phyloP scores from a whole-genome alignment of 768 basidiomycete species.

The Boletus vermiculosoides region DNA sequence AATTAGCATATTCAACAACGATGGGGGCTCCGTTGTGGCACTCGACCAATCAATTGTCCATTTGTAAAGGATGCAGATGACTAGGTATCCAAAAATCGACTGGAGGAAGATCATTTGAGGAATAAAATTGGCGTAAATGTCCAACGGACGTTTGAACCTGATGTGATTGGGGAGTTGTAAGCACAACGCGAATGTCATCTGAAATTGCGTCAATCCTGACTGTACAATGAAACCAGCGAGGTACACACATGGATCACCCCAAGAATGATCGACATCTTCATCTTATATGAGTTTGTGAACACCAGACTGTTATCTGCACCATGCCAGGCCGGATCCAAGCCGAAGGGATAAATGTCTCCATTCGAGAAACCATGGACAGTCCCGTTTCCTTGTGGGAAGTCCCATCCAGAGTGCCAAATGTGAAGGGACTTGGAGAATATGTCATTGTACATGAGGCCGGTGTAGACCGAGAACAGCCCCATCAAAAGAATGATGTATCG shows the following conservation, averaged over 20 bases:
- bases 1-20: slow-evolving; percentile 93
- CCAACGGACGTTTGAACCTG: slow-evolving; percentile 82
- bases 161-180: slow-evolving; percentile 95
- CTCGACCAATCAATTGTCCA: slow-evolving; percentile 92
- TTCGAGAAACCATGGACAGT: slow-evolving; percentile 53
- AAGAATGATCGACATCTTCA: slow-evolving; percentile 98
- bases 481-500: slow-evolving; percentile 98
- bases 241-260: slow-evolving; percentile 90
- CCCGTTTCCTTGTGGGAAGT: slow-evolving; percentile 51
- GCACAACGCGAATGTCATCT: slow-evolving; percentile 99
- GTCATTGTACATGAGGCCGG: slow-evolving; percentile 98
- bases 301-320: slow-evolving; percentile 87
- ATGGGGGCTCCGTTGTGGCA: slow-evolving; percentile 70
- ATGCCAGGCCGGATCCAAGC: slow-evolving; percentile 95
- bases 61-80: slow-evolving; percentile 93
- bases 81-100: slow-evolving; percentile 96
- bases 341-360: slow-evolving; percentile 85
- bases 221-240: background rate
- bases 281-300: slow-evolving; percentile 99
- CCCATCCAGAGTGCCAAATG: slow-evolving; percentile 88
- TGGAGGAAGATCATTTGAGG: slow-evolving; percentile 98
- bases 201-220: slow-evolving; percentile 15
- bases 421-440: slow-evolving; percentile 92
- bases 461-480: slow-evolving; percentile 97
- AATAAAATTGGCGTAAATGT: slow-evolving; percentile 93